These are phyloP conservation scores for Phylloboletellus chloephorus DNA, from an alignment of 1,284 basidiomycete species.

Conservation along the genomic window DNA sequence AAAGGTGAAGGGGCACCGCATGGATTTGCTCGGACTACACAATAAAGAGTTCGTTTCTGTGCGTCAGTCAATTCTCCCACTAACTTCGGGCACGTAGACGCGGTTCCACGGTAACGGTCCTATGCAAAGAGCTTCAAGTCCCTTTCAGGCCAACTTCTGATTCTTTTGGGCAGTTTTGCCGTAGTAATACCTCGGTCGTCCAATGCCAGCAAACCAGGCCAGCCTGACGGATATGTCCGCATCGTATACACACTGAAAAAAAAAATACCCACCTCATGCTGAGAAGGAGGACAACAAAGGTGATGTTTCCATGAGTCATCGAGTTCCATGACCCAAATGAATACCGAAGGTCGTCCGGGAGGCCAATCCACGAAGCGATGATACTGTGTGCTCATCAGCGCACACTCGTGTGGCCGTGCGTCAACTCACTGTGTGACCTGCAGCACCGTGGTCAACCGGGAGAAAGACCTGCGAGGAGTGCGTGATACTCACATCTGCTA, in stretches of 20 bases:
- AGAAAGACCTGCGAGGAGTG: not conserved
- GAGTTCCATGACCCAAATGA: conserved; percentile 55
- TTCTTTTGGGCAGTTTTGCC: conserved; percentile 21
- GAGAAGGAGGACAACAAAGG: conserved; percentile 53
- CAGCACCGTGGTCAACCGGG: conserved; percentile 3
- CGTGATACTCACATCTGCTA: conserved; percentile 61
- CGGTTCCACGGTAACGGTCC: not conserved
- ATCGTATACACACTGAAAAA: conserved; percentile 1
- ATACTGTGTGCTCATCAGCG: conserved; percentile 45
- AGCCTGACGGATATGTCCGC: conserved; percentile 31
- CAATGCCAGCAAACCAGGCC: conserved; percentile 63
- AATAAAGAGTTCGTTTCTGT: conserved; percentile 6
- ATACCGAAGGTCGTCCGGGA: conserved; percentile 54
- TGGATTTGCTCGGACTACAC: conserved; percentile 22
- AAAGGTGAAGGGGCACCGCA: conserved; percentile 27
- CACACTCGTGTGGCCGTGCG: not conserved
- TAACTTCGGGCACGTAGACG: not conserved
- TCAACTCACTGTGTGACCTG: conserved; percentile 53
- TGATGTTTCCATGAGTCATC: conserved; percentile 73
- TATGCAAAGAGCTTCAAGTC: not conserved
- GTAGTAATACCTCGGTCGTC: conserved; percentile 54
- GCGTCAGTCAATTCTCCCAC: not conserved
- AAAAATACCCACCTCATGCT: conserved; percentile 41
- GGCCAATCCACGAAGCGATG: conserved; percentile 47
- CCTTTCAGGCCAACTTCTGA: conserved; percentile 21